Evolutionary conservation across 2,329 filamentous ascomycete genomes (phyloP), one percentile per base, ranked within the genome.

Genomic region (Aureobasidium pullulans): DNA sequence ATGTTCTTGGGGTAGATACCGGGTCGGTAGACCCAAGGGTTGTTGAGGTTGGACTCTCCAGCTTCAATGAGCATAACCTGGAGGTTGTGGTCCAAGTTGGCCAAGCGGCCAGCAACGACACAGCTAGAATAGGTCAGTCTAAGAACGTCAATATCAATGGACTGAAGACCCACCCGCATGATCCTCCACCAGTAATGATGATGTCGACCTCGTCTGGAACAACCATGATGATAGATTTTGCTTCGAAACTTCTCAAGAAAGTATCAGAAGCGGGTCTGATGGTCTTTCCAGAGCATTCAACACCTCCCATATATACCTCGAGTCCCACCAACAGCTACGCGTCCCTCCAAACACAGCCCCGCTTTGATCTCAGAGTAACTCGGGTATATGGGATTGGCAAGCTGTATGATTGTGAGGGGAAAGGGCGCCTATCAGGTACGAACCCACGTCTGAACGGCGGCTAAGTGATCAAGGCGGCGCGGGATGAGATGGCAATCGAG

Each of bases 181-280:
- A 88, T 58, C 87, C 87, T 68, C 88, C 88, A 67, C 88, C 88
- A 64, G 84, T 87, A 32, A 90, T 86, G 66, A 90, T 90, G 66
- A 91, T 90, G 70, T 90, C 88, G 68, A 89, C 88, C 77, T 90
- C 88, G 61, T 90, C 87, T 37, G 87, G 87, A 63, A 90, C 78
- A 64, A 79, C 83, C 79, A 84, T 85, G 4, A 64, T 57, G 40
- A 29, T 42, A 8, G 19, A 13, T 16, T 11, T 31, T 53, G 39
- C n/a, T 32, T 15, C 16, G 2, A 15, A 15, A 9, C 47, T 37
- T 15, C 29, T 42, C n/a, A 16, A 4, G 2, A 42, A 54, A 32
- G 9, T 32, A 13, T 13, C 3, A 34, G 39, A 43, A 19, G 37
- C 11, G 43, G n/a, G 11, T 54, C 37, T 53, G 49, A 34, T 53